Evolutionary conservation across 2,329 filamentous ascomycete species (phyloP).

Genomic region (Fusarium sp.): DNA sequence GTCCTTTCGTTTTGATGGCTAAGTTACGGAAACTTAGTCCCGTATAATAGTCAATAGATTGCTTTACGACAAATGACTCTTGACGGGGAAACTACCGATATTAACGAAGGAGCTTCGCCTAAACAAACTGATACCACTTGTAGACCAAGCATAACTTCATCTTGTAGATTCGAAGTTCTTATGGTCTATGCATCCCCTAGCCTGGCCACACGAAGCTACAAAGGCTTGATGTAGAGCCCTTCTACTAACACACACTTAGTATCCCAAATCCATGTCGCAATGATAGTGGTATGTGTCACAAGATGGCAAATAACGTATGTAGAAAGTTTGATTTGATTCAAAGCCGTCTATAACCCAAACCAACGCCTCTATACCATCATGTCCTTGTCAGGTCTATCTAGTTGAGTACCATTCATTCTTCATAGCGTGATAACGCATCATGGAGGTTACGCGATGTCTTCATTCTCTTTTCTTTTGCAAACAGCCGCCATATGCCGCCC

Average conservation of each 20-base stretch:
- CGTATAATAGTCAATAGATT: not conserved
- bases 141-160: not conserved
- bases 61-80: no score
- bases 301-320: not conserved
- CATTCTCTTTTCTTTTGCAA: constrained; percentile 20
- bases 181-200: not conserved
- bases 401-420: constrained; percentile 32
- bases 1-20: constrained; percentile 16
- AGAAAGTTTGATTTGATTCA: constrained; percentile 39
- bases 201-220: not conserved
- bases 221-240: not conserved
- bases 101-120: no score
- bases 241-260: no score
- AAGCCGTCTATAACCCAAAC: constrained; percentile 45
- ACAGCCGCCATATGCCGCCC: constrained; percentile 17
- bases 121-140: not conserved
- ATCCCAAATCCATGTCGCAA: no score
- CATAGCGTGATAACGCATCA: constrained; percentile 31
- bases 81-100: no score
- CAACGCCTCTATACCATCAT: constrained; percentile 47
- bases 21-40: not conserved
- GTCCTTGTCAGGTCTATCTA: constrained; percentile 38
- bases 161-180: not conserved
- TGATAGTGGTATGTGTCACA: not conserved
- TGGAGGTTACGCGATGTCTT: constrained; percentile 16